A percentile compares a stretch with the other conserved stretches of the same genome.
phyloP scores from a whole-genome alignment of 2,329 filamentous ascomycete species.

The Talaromyces pinophilus region DNA sequence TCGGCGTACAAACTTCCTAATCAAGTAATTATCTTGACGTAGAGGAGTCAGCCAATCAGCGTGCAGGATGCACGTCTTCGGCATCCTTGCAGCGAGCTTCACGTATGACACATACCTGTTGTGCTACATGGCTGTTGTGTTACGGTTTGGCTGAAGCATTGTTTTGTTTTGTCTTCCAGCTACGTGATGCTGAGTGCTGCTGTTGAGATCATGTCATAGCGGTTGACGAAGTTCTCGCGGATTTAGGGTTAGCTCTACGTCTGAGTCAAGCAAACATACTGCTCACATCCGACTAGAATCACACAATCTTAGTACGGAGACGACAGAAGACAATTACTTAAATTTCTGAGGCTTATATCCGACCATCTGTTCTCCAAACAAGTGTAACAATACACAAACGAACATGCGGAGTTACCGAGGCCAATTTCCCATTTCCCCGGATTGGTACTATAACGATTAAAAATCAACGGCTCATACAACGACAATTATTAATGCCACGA shows the following conservation, averaged over 20 bases:
- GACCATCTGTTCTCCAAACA: not conserved
- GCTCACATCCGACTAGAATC: not conserved
- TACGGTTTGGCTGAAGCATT: not conserved
- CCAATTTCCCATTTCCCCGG: conserved; percentile 4
- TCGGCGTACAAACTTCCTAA: not conserved
- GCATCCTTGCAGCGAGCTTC: not conserved
- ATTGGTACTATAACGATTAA: not conserved
- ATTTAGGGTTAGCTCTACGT: not conserved
- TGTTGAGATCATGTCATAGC: not conserved
- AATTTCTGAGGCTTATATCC: not conserved
- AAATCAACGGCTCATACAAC: not conserved
- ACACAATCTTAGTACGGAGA: not conserved
- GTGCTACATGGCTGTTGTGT: not conserved
- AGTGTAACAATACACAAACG: not conserved
- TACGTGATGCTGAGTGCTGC: not conserved
- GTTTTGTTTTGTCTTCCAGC: not conserved
- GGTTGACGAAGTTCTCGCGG: not conserved
- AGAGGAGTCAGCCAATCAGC: not conserved
- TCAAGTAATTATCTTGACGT: not conserved
- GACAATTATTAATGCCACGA: not conserved
- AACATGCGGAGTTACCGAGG: not conserved
- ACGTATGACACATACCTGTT: not conserved
- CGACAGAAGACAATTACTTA: not conserved
- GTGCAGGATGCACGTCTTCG: not conserved
- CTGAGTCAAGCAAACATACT: not conserved